Conservation (phyloP, 108 stramenopile species). For the Aurantiochytrium sp. region DNA sequence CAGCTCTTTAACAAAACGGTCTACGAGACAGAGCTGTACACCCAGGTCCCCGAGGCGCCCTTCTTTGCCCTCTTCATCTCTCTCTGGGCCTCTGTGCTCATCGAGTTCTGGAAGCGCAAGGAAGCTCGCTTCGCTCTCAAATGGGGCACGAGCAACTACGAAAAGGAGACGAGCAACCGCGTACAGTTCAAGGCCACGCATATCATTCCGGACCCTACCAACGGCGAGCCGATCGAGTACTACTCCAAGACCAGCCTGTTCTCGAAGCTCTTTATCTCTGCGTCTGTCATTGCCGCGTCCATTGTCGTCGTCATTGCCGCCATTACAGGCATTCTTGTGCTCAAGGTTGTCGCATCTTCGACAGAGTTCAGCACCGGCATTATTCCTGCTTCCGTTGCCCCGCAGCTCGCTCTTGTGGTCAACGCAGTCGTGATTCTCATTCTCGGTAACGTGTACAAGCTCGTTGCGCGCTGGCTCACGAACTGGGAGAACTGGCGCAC, state of each 20-base stretch:
- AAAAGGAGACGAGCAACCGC: conserved; percentile 76
- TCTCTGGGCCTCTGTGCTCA: conserved; percentile 81
- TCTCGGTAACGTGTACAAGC: conserved; percentile 69
- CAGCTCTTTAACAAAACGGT: not conserved
- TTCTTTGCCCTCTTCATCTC: conserved; percentile 61
- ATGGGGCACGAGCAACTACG: conserved; percentile 86
- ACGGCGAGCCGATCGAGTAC: conserved; percentile 64
- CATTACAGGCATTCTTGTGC: conserved; percentile 61
- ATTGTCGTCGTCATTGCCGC: conserved; percentile 49
- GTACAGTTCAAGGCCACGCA: conserved; percentile 80
- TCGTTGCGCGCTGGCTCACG: conserved; percentile 64
- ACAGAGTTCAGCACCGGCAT: conserved; percentile 56
- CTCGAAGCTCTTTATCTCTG: conserved; percentile 66
- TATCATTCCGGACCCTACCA: conserved; percentile 50
- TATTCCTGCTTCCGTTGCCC: conserved; percentile 51
- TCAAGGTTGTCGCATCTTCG: conserved; percentile 59
- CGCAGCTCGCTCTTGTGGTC: conserved; percentile 61
- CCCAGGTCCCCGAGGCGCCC: not conserved
- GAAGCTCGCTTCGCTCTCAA: conserved; percentile 66
- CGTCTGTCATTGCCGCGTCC: conserved; percentile 66
- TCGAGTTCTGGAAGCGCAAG: conserved; percentile 78
- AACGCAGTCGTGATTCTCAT: conserved; percentile 71
- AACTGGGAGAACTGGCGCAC: conserved; percentile 92
- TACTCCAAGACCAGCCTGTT: conserved; percentile 75
- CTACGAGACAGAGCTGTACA: not conserved